Evolutionary conservation across 805 yeast species (phyloP), one percentile per base, ranked within the genome.

Genomic region (Pichia rugopelliculosa): DNA sequence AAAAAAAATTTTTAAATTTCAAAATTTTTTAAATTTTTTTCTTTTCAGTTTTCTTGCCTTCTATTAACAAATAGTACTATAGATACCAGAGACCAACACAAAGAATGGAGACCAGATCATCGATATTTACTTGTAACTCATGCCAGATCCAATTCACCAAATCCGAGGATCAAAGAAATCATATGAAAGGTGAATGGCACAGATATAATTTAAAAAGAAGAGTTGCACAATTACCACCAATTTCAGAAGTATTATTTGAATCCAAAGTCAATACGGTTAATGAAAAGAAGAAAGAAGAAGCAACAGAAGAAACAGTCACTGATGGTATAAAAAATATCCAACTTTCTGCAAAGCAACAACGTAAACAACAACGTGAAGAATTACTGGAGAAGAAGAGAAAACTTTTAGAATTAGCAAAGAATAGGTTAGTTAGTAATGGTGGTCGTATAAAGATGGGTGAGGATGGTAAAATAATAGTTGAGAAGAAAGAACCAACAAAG

Each of bases 181-280:
- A 93, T 62, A 93, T 93, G 99, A 88, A 87, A 64, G 82, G 96
- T 3, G 99, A 93, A 47, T 93, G 98, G 99, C 99, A 93, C 61
- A 76, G 99, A 53, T 93, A 93, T 65, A 93, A 93, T 59, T 73
- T 93, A 60, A 93, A 93, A 63, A 80, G 99, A 68, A 77, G 96
- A 58, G 96, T 93, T 27, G 96, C 96, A 1, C 76, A 76, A 26
- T 67, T 89, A 49, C 83, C 90, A 7, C 83, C 95, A 1, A 78
- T 89, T 26, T 47, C 51, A 8, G 68, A 66, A 44, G 49, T 49
- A 5, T 45, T 56, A 6, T 66, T 66, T 48, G 57, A 57, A 42
- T 41, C 51, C 4, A 66, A 66, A 46, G 68, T 66, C 18, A 46
- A 57, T 13, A 52, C 36, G 21, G 36, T 50, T 12, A 49, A 47